These are phyloP conservation scores for Diospyros kaki DNA, from an alignment of 148 eudicot genomes.

Conservation along the genomic window DNA sequence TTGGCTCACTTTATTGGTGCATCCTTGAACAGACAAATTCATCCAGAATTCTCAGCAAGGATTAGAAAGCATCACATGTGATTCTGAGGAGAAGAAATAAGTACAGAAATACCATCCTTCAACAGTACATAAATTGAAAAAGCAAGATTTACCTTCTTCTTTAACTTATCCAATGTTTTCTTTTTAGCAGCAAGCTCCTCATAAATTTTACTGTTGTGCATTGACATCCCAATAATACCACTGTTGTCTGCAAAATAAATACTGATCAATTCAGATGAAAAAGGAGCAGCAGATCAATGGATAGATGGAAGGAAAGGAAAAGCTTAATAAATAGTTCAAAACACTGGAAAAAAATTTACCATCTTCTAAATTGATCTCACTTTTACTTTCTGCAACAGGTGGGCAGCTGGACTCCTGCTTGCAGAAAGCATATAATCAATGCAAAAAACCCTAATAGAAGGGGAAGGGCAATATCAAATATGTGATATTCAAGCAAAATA, in stretches of 20 bases:
- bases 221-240: conserved; percentile 29
- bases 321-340: conserved; percentile 1
- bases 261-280: not conserved
- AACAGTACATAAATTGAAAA: not conserved
- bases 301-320: conserved; percentile 5
- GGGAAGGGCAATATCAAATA: conserved; percentile 5
- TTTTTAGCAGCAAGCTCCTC: conserved; percentile 51
- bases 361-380: conserved; percentile 53
- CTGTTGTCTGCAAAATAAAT: conserved; percentile 38
- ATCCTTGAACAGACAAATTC: not conserved
- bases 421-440: conserved; percentile 18
- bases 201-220: conserved; percentile 37
- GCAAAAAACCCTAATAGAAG: not conserved
- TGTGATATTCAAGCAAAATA: conserved; percentile 8
- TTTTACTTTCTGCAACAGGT: conserved; percentile 23
- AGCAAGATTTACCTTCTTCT: conserved; percentile 52
- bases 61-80: not conserved
- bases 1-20: too few relatives aligned
- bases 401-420: conserved; percentile 50
- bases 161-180: conserved; percentile 56
- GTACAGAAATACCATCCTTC: not conserved
- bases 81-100: not conserved
- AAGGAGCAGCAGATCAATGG: not conserved
- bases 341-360: not conserved
- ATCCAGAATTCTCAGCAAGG: not conserved